These are phyloP conservation scores for Solanum sejunctum DNA, from an alignment of 257 asterid species.

Conservation along the genomic window DNA sequence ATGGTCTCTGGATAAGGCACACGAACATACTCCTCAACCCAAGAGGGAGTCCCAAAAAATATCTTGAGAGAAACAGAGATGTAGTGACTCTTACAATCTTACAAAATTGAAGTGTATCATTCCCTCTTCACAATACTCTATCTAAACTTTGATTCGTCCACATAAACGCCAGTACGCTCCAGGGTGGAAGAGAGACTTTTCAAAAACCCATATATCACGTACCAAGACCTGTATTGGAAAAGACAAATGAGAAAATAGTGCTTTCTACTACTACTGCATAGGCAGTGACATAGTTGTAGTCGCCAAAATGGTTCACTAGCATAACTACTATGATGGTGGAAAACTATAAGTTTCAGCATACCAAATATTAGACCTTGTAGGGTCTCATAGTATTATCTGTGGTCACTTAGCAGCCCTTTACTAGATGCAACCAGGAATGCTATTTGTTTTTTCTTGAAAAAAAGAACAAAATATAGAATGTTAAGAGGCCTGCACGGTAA, in stretches of 20 bases:
- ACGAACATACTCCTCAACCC: background rate
- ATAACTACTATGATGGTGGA: background rate
- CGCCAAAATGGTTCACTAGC: background rate
- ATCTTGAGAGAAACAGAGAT: background rate
- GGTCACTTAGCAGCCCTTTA: background rate
- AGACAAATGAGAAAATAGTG: background rate
- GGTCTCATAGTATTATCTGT: background rate
- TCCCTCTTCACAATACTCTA: background rate
- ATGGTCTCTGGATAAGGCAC: background rate
- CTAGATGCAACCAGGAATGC: background rate
- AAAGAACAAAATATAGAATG: background rate
- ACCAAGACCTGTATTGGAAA: constrained; percentile 52
- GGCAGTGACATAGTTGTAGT: background rate
- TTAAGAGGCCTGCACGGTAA: background rate
- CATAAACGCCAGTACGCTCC: constrained; percentile 94
- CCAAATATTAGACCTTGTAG: background rate
- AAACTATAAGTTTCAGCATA: background rate
- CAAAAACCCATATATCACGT: constrained; percentile 93
- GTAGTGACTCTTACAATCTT: background rate
- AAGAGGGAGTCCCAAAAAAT: background rate
- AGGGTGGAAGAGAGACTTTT: constrained; percentile 73
- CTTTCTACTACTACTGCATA: background rate
- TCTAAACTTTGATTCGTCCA: constrained; percentile 63
- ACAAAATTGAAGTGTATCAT: background rate
- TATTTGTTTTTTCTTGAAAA: background rate